A percentile compares a stretch with the other conserved stretches of the same genome.
These are phyloP conservation scores for Talaromyces sp. DNA, from an alignment of 2,329 filamentous ascomycete genomes.

Conservation along the genomic window DNA sequence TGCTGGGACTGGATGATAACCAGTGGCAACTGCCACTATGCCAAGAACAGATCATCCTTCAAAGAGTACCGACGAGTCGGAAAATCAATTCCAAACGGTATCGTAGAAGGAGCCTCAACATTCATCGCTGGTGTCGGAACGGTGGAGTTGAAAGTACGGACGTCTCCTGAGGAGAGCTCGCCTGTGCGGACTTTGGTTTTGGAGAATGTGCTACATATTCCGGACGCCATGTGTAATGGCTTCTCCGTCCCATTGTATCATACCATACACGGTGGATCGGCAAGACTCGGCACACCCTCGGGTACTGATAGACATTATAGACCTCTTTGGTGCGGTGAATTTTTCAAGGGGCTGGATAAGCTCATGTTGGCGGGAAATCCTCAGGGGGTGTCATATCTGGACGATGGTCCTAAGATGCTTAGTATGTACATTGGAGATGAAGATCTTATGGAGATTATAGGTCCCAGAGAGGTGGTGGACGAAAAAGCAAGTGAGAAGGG, in stretches of 20 bases:
- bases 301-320: neutral
- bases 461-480: neutral
- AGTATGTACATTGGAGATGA: constrained; percentile 1
- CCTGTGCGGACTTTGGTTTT: neutral
- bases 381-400: constrained; percentile 8
- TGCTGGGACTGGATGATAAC: constrained; percentile 9
- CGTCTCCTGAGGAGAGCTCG: neutral
- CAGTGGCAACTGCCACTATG: constrained; percentile 9
- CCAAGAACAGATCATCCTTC: constrained; percentile 9
- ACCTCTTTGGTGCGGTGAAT: constrained; percentile 2
- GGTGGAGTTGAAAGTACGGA: neutral
- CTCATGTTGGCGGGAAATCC: constrained; percentile 8
- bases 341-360: neutral
- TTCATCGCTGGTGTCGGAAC: constrained; percentile 5
- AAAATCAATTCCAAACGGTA: neutral
- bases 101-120: neutral
- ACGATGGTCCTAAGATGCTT: neutral
- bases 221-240: constrained; percentile 1
- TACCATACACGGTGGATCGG: neutral
- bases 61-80: constrained; percentile 10
- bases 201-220: constrained; percentile 6
- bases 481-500: neutral
- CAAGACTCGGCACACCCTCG: neutral
- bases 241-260: neutral
- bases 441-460: neutral